phyloP scores from a whole-genome alignment of 495 filamentous ascomycete genomes.

The Penicillium diatomitis region DNA sequence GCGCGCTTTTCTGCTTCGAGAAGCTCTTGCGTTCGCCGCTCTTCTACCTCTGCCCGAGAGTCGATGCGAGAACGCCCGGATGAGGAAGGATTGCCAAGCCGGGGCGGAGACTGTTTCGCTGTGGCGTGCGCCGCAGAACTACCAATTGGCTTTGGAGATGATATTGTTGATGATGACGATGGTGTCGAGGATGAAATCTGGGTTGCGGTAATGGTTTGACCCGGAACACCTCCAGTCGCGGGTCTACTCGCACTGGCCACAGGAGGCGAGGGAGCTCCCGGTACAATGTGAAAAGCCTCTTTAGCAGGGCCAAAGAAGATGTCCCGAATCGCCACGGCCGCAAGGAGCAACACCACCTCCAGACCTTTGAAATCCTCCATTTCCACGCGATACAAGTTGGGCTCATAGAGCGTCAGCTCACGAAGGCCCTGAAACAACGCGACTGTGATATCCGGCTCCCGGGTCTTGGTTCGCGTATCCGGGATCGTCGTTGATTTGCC shows the following conservation, averaged over 20 bases:
- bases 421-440: constrained; percentile 62
- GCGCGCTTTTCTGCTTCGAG: constrained; percentile 55
- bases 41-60: constrained; percentile 51
- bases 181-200: not conserved
- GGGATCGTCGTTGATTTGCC: constrained; percentile 59
- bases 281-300: constrained; percentile 72
- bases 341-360: constrained; percentile 77
- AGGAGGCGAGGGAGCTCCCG: not conserved
- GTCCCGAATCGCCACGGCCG: constrained; percentile 77
- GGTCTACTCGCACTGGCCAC: not conserved
- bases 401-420: constrained; percentile 82
- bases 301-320: constrained; percentile 62
- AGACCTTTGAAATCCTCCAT: constrained; percentile 92
- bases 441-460: constrained; percentile 90
- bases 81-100: too few relatives aligned
- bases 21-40: constrained; percentile 63
- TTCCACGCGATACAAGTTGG: constrained; percentile 81
- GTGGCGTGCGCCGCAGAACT: too few relatives aligned
- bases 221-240: not conserved
- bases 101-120: too few relatives aligned
- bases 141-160: constrained; percentile 3
- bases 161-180: not conserved
- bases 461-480: constrained; percentile 59
- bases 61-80: constrained; percentile 24
- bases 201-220: constrained; percentile 5